phyloP scores from a whole-genome alignment of 768 basidiomycete genomes.

The Arthromyces matolae region DNA sequence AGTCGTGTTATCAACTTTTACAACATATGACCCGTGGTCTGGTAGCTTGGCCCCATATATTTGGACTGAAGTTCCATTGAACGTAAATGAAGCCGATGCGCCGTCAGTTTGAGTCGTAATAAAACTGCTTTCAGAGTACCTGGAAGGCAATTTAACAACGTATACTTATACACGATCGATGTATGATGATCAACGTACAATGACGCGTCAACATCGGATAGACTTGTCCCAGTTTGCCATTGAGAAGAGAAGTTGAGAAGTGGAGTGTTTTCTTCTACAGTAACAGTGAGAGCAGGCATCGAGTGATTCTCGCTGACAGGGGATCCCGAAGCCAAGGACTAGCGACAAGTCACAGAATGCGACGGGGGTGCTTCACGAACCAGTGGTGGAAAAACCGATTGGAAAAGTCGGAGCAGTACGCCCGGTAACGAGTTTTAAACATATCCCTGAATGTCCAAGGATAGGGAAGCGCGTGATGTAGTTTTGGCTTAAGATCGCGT shows the following conservation, averaged over 20 bases:
- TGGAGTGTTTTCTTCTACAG: slow-evolving; percentile 17
- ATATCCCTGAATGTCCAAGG: too few species aligned
- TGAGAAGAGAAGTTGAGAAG: slow-evolving; percentile 11
- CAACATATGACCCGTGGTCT: slow-evolving; percentile 43
- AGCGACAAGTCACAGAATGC: too few species aligned
- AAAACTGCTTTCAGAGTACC: slow-evolving; percentile 38
- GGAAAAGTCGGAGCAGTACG: too few species aligned
- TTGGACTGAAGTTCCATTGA: slow-evolving; percentile 47
- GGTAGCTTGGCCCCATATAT: slow-evolving; percentile 47
- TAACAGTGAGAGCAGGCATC: slow-evolving; percentile 13
- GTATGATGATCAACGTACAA: too few species aligned
- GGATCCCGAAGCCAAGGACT: too few species aligned
- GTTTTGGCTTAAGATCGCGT: too few species aligned
- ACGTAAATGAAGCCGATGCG: slow-evolving; percentile 36
- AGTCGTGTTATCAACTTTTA: slow-evolving; percentile 35
- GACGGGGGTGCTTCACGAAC: too few species aligned
- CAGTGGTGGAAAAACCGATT: too few species aligned
- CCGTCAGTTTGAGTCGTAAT: slow-evolving; percentile 30
- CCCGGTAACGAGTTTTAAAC: too few species aligned
- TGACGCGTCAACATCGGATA: slow-evolving; percentile 1
- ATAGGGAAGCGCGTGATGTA: too few species aligned
- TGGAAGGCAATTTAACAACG: slow-evolving; percentile 14
- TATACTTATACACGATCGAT: too few species aligned
- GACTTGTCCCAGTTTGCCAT: slow-evolving; percentile 11
- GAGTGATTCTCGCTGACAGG: not conserved